These are phyloP conservation scores for Paspalum notatum DNA, from an alignment of 176 grass and related monocot species.

Conservation along the genomic window DNA sequence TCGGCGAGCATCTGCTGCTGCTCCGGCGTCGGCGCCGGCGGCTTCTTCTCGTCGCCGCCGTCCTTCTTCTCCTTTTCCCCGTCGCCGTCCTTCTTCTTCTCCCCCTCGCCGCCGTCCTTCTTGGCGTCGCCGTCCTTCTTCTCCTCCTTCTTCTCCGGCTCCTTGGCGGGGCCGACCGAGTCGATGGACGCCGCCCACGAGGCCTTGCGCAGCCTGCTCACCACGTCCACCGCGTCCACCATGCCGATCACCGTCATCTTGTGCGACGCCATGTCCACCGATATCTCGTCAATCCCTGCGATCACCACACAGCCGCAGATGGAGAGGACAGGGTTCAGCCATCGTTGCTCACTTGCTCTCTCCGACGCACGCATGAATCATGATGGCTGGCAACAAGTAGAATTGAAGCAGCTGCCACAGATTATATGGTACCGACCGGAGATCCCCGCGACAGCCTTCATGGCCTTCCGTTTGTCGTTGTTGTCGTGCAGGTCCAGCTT, in stretches of 20 bases:
- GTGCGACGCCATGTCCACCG: conserved; percentile 69
- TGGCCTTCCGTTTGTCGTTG: conserved; percentile 85
- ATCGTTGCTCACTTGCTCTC: not conserved
- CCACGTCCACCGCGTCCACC: conserved; percentile 73
- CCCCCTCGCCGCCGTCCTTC: conserved; percentile 25
- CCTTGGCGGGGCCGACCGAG: conserved; percentile 69
- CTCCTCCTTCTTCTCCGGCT: conserved; percentile 71
- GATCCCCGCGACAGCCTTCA: conserved; percentile 70
- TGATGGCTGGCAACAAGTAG: not conserved
- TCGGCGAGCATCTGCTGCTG: conserved; percentile 55
- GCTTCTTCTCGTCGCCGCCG: conserved; percentile 28
- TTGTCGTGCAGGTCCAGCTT: conserved; percentile 72
- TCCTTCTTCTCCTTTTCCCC: not conserved
- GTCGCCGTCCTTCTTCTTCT: conserved; percentile 29
- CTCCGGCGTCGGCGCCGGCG: conserved; percentile 17
- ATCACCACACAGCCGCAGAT: not conserved
- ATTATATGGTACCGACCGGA: conserved; percentile 29
- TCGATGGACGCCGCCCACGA: conserved; percentile 55
- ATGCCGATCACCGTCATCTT: conserved; percentile 79
- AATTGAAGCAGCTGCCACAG: not conserved
- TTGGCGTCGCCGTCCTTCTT: conserved; percentile 22
- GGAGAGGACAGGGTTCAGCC: not conserved
- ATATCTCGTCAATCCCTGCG: conserved; percentile 75
- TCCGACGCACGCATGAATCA: not conserved
- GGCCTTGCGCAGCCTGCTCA: conserved; percentile 82